Conservation (phyloP, 371 early-diverging fungal species). For the Lichtheimia corymbifera region DNA sequence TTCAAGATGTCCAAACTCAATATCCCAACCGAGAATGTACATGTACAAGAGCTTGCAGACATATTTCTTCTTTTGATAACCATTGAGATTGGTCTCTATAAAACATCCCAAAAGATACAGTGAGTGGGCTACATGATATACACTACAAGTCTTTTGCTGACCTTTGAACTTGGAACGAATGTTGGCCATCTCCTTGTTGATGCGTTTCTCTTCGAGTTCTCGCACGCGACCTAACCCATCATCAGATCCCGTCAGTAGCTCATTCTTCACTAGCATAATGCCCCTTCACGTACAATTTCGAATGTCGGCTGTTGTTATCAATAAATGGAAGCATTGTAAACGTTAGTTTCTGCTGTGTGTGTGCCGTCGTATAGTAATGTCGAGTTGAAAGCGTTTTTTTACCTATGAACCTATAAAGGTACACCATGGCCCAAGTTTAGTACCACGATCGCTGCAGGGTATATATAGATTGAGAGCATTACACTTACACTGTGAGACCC, state of each 20-base stretch:
- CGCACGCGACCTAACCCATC: slow-evolving; percentile 81
- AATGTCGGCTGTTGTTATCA: slow-evolving; percentile 24
- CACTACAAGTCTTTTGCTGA: slow-evolving; percentile 22
- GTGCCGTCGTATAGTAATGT: background rate
- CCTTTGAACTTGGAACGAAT: slow-evolving; percentile 97
- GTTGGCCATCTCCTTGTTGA: slow-evolving; percentile 98
- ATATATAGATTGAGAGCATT: too few relatives aligned
- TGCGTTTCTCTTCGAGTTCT: slow-evolving; percentile 95
- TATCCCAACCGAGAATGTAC: slow-evolving; percentile 97
- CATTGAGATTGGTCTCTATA: slow-evolving; percentile 84
- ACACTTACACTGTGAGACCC: slow-evolving; percentile 17
- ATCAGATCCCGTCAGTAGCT: background rate
- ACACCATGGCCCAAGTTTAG: background rate
- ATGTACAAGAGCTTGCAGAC: slow-evolving; percentile 97
- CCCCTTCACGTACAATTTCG: slow-evolving; percentile 44
- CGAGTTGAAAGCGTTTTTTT: background rate
- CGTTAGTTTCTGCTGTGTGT: slow-evolving; percentile 3
- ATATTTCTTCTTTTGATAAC: slow-evolving; percentile 98
- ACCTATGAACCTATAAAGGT: slow-evolving; percentile 17
- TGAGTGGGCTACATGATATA: too few relatives aligned
- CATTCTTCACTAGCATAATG: background rate
- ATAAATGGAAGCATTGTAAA: background rate
- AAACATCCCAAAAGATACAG: too few relatives aligned
- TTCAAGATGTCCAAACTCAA: slow-evolving; percentile 97
- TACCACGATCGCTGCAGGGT: background rate